Base-by-base conservation (phyloP, 768 basidiomycete species). In the Suillus occidentalis region DNA sequence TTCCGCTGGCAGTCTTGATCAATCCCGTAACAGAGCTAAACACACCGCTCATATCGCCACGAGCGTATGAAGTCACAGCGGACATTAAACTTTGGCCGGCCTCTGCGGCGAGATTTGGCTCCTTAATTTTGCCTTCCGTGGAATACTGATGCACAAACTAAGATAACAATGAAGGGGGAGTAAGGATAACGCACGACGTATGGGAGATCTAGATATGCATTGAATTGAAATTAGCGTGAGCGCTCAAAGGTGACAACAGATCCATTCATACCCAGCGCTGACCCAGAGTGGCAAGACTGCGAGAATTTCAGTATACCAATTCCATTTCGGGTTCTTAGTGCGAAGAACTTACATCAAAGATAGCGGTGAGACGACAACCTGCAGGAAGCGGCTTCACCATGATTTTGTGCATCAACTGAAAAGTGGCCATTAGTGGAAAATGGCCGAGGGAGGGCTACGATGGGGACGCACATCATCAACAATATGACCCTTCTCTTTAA, bases 61-160 rank as follows among this genome's bases (percentile, higher is more conserved):
- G 83, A 28, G 90, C 81, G 73, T 94, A 97, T 12, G 91, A 89
- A 36, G 83, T 78, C 2, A 92, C 86, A 1, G 94, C 92, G 28
- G 85, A 84, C n/a, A 97, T 75, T 5, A 97, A 79, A 9, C 93
- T 94, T 72, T 92, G 87, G 0, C 95, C 95, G 5, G 96, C 95
- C 72, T 93, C 95, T 10, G 89, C 84, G 13, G 89, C 88, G 18
- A 95, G 79, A 72, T 97, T 96, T 40, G 96, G 95, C 73, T 97
- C 95, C 76, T 98, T 97, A 73, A 98, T 79, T 73, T 93, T 95
- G 58, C 95, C 95, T 79, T 98, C 94, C 8, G 95, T 97, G 25
- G 94, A 94, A 78, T 98, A 98, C 88, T 92, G 66, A 40, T 22
- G 14, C 55, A 61, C 61, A 43, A 63, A 59, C 25, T 62, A 34